A percentile compares a stretch with the other conserved stretches of the same genome.
These are phyloP conservation scores for Garcia nutans DNA, from an alignment of 345 rosid species.

Conservation along the genomic window DNA sequence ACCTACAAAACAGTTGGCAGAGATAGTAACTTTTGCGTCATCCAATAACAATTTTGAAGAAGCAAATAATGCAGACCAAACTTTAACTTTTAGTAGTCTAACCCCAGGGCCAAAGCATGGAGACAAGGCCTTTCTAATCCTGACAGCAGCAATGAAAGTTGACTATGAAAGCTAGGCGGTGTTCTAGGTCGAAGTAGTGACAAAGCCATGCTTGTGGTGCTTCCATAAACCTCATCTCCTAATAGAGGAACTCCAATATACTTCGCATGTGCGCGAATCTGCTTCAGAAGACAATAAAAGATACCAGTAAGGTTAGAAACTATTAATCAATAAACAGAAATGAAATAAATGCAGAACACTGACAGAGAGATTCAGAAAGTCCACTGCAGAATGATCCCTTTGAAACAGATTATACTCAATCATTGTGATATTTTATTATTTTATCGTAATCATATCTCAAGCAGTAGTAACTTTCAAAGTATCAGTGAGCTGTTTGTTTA, in stretches of 20 bases:
- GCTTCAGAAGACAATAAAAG: constrained; percentile 7
- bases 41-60: neutral
- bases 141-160: constrained; percentile 51
- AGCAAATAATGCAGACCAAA: neutral
- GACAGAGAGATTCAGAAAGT: neutral
- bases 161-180: constrained; percentile 37
- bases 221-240: constrained; percentile 90
- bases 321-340: neutral
- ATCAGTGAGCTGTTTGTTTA: neutral
- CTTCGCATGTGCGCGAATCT: constrained; percentile 98
- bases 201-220: constrained; percentile 73
- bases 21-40: neutral
- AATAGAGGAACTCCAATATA: constrained; percentile 69
- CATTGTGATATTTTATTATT: neutral
- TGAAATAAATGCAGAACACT: neutral
- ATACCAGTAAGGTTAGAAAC: neutral
- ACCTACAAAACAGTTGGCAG: constrained; percentile 41
- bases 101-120: constrained; percentile 90
- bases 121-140: constrained; percentile 84
- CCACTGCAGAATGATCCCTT: neutral
- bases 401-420: no score
- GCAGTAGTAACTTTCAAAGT: neutral
- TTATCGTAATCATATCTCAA: neutral
- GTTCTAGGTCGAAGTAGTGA: constrained; percentile 65
- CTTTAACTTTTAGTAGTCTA: constrained; percentile 28